These are phyloP conservation scores for Camellia sinensis DNA, from an alignment of 148 eudicot genomes.

Conservation along the genomic window DNA sequence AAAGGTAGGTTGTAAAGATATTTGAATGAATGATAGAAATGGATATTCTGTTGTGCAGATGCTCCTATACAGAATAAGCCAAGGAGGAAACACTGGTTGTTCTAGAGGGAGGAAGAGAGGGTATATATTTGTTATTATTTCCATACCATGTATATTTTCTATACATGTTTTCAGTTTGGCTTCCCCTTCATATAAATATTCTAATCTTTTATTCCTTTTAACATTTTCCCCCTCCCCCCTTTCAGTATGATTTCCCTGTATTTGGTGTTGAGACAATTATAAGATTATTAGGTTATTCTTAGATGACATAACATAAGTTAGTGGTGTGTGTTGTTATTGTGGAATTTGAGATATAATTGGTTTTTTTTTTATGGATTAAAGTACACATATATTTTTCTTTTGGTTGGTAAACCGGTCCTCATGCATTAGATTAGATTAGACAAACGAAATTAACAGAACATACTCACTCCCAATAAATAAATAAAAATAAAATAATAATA, in stretches of 20 bases:
- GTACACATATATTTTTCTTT: background rate
- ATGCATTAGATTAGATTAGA: no score
- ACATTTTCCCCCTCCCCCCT: no score
- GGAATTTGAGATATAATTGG: no score
- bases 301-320: background rate
- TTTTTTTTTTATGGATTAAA: background rate
- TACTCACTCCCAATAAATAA: no score
- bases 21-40: conserved; percentile 1
- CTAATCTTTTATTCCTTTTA: background rate
- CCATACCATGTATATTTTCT: background rate
- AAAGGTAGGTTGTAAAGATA: background rate
- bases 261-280: background rate
- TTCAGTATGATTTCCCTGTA: background rate
- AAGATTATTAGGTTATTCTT: background rate
- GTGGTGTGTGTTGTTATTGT: background rate
- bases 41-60: conserved; percentile 40
- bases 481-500: no score
- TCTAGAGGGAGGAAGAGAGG: conserved; percentile 24
- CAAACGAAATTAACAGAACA: no score
- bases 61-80: conserved; percentile 57
- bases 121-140: background rate
- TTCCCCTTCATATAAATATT: background rate
- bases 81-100: conserved; percentile 79
- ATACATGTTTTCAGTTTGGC: background rate
- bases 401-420: background rate